phyloP scores from a whole-genome alignment of 129 eudicot genomes.

The Pulicaria dysenterica region DNA sequence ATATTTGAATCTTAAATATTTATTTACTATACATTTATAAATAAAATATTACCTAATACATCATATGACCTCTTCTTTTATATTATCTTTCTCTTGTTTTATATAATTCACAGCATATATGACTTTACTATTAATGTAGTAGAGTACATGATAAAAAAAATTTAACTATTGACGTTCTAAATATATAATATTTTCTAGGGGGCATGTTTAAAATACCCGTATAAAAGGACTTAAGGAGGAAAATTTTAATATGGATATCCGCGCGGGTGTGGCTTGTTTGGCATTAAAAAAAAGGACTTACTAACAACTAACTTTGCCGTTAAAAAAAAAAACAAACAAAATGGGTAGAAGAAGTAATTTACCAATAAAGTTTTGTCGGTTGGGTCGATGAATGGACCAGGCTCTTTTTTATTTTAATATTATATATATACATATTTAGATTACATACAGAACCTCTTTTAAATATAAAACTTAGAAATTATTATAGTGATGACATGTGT shows the following conservation, averaged over 20 bases:
- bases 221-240: neutral
- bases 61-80: too few relatives aligned
- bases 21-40: too few relatives aligned
- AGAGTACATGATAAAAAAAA: neutral
- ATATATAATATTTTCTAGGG: neutral
- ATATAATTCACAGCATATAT: too few relatives aligned
- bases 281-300: too few relatives aligned
- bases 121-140: too few relatives aligned
- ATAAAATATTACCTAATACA: too few relatives aligned
- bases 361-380: constrained; percentile 32
- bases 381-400: constrained; percentile 1
- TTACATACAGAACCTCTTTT: too few relatives aligned
- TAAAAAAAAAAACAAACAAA: constrained; percentile 13
- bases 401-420: neutral
- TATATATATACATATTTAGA: too few relatives aligned
- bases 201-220: neutral
- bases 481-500: too few relatives aligned
- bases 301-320: too few relatives aligned
- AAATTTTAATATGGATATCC: neutral
- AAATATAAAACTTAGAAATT: too few relatives aligned
- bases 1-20: too few relatives aligned
- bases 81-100: neutral
- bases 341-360: constrained; percentile 27
- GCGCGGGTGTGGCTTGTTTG: constrained; percentile 13
- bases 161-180: neutral